Evolutionary conservation across 768 basidiomycete species (phyloP).

Genomic region (Tulasnella sp.): DNA sequence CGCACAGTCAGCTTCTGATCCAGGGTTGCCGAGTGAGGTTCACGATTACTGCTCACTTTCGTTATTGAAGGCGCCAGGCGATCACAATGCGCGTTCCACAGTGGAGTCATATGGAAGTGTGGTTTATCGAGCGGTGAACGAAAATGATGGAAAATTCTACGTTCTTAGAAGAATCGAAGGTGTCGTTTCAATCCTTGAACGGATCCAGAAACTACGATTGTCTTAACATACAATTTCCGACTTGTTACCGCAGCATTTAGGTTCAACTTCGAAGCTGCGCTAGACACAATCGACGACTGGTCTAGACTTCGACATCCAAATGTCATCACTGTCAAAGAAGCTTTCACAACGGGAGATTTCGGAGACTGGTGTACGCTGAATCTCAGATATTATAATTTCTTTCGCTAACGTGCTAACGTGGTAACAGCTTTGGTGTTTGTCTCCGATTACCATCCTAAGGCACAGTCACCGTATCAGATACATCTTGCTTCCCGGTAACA

Average conservation of each 20-base stretch:
- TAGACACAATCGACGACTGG: slow-evolving; percentile 78
- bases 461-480: slow-evolving; percentile 49
- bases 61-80: slow-evolving; percentile 51
- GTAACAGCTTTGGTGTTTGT: slow-evolving; percentile 84
- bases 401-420: neutral
- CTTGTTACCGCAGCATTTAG: slow-evolving; percentile 54
- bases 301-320: slow-evolving; percentile 72
- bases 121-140: slow-evolving; percentile 72
- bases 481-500: slow-evolving; percentile 35
- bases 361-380: slow-evolving; percentile 83
- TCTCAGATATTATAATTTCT: too few species aligned
- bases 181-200: slow-evolving; percentile 31
- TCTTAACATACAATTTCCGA: neutral
- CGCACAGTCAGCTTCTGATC: slow-evolving; percentile 26
- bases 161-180: slow-evolving; percentile 80
- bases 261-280: slow-evolving; percentile 69
- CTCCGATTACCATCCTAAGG: slow-evolving; percentile 78
- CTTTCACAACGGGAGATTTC: slow-evolving; percentile 90
- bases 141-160: slow-evolving; percentile 67
- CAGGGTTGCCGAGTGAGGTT: slow-evolving; percentile 64
- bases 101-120: slow-evolving; percentile 76
- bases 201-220: neutral
- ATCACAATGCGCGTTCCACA: slow-evolving; percentile 55
- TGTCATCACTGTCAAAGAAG: slow-evolving; percentile 75
- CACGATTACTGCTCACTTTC: slow-evolving; percentile 84